Percentiles rank a stretch among this genome's conserved stretches.
Conservation (phyloP, 2,329 filamentous ascomycete genomes). For the Paraphoma chrysanthemicola region DNA sequence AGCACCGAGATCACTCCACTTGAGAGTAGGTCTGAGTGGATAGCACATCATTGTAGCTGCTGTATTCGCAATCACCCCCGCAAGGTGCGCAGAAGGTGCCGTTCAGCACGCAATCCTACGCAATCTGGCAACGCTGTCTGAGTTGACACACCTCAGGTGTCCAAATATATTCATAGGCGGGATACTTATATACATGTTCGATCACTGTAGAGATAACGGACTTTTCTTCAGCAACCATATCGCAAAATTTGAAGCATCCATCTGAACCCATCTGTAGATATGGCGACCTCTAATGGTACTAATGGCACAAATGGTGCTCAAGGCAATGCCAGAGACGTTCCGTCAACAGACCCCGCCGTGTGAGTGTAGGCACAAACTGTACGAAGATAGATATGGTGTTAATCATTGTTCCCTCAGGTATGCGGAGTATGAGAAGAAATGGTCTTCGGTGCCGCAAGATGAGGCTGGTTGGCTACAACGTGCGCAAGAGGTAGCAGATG, state of each 20-base stretch:
- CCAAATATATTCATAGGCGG: background rate
- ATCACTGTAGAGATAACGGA: background rate
- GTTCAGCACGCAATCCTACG: background rate
- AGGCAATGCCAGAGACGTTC: slow-evolving; percentile 19
- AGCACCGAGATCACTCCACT: background rate
- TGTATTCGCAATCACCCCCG: background rate
- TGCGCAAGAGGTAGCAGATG: slow-evolving; percentile 57
- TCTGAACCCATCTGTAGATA: background rate
- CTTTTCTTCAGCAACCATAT: too few relatives aligned
- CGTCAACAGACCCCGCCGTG: slow-evolving; percentile 41
- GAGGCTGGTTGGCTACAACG: slow-evolving; percentile 56
- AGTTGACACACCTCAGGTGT: background rate
- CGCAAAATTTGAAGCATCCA: too few relatives aligned
- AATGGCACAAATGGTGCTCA: slow-evolving; percentile 12
- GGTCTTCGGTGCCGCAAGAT: slow-evolving; percentile 47
- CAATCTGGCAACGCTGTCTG: background rate
- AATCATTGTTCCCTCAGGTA: slow-evolving; percentile 31
- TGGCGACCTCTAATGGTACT: slow-evolving; percentile 7
- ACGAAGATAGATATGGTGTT: background rate
- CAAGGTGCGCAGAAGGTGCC: background rate
- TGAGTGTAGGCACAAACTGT: background rate
- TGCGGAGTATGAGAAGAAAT: slow-evolving; percentile 48
- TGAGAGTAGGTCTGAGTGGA: background rate
- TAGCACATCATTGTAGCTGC: background rate
- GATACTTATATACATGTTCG: background rate